phyloP scores from a whole-genome alignment of 345 rosid species.

The Hibiscus tridactylites region DNA sequence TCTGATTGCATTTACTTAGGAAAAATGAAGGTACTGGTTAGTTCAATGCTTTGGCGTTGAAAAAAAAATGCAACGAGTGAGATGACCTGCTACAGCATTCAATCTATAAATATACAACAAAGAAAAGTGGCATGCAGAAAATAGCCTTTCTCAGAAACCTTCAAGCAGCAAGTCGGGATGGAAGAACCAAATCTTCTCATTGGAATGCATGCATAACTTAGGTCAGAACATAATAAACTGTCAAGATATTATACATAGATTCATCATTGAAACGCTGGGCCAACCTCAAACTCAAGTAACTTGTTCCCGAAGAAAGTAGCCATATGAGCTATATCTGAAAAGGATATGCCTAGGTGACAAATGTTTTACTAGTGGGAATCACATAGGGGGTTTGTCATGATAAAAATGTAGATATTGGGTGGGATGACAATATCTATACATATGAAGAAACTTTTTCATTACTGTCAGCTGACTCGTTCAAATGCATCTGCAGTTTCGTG shows the following conservation, averaged over 20 bases:
- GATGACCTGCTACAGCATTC: slow-evolving; percentile 5
- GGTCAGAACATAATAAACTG: neutral
- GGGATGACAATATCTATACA: neutral
- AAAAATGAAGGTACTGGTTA: no score
- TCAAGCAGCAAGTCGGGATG: neutral
- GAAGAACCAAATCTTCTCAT: slow-evolving; percentile 1
- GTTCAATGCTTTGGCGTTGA: no score
- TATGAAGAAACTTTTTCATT: neutral
- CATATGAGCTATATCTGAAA: neutral
- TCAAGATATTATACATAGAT: neutral
- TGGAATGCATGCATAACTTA: neutral
- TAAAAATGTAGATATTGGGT: no score
- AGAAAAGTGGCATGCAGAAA: neutral
- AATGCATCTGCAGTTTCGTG: neutral
- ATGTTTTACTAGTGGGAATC: neutral
- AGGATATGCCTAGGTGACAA: neutral
- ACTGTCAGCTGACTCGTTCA: neutral
- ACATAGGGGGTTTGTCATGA: neutral
- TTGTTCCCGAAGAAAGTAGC: neutral
- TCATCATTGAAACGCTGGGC: neutral
- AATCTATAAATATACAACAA: neutral
- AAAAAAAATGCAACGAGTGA: no score
- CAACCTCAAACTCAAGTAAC: neutral
- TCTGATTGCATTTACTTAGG: no score
- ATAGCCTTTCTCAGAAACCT: neutral